Evolutionary conservation across 345 rosid genomes (phyloP), one percentile per base, ranked within the genome.

Genomic region (Fremontodendron californicum): DNA sequence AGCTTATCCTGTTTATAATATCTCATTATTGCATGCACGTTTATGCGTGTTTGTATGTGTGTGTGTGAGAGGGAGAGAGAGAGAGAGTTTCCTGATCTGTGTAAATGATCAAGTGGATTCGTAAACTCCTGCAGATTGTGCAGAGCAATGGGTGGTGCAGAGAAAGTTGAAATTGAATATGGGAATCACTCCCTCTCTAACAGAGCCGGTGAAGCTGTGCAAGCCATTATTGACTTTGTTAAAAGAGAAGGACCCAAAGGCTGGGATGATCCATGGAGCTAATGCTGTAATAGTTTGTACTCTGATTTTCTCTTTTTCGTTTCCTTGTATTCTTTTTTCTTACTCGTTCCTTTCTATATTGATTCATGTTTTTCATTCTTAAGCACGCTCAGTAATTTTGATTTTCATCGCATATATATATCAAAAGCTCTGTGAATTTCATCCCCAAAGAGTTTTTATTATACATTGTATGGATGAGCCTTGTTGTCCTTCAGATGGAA

Each of bases 181-280:
- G 97, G 98, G 75, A 93, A 91, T 77, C 99, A 96, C 85, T 91
- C 99, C 10, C 96, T 93, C 16, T 96, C 97, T 16, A 96, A 93
- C 80, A 85, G 99, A 80, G 84, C 79, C 54, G 75, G 78, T 18
- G 99, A 96, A 87, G 95, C 90, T 78, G 97, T 92, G 60, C 83
- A 88, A 77, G 89, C 96, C 45, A 86, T 96, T 19, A 73, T 93
- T 29, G 89, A 83, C 76, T 96, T 93, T 78, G 86, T 96, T 71
- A 91, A 84, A 71, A 86, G 94, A 84, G 98, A 92, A 67, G 96
- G 94, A 71, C 99, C 97, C 13, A 89, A 81, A 23, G 99, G 97
- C 81, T 96, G 98, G 98, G 98, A 93, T 90, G 98, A 96, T 87
- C 98, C 98, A 54, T 96, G 99, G 98, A 89, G 81, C 85, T 93